phyloP scores from a whole-genome alignment of 345 rosid genomes.

The Ceriops tagal region DNA sequence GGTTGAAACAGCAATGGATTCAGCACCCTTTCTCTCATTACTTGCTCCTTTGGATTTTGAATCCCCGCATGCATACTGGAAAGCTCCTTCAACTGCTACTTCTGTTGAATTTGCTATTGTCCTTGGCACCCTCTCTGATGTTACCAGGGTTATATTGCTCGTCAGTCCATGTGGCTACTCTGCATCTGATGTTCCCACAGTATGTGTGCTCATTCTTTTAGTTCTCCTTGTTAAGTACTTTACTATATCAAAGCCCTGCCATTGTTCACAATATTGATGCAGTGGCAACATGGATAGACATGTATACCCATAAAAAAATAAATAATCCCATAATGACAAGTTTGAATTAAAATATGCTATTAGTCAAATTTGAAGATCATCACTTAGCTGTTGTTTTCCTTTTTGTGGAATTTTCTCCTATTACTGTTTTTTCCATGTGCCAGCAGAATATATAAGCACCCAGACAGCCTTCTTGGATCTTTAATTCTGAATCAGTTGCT shows the following conservation, averaged over 20 bases:
- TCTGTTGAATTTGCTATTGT: constrained; percentile 64
- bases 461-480: no score
- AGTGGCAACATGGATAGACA: no score
- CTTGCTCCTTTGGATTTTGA: constrained; percentile 66
- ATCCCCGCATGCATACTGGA: constrained; percentile 65
- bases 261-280: background rate
- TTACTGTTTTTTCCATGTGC: no score
- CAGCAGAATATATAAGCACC: no score
- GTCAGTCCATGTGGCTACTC: constrained; percentile 96
- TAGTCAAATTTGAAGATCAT: no score
- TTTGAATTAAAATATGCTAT: no score
- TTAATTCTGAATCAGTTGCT: no score
- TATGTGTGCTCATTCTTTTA: constrained; percentile 34
- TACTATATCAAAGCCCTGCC: background rate
- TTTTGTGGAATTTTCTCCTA: no score
- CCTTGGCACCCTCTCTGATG: constrained; percentile 73
- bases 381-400: no score
- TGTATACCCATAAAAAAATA: no score
- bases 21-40: constrained; percentile 72
- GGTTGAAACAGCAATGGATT: constrained; percentile 86
- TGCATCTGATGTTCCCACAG: constrained; percentile 68
- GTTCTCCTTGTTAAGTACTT: background rate
- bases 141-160: constrained; percentile 69
- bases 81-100: constrained; percentile 63
- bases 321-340: no score